Evolutionary conservation across 2,329 filamentous ascomycete genomes (phyloP).

Genomic region (Alternaria novae-zelandiae): DNA sequence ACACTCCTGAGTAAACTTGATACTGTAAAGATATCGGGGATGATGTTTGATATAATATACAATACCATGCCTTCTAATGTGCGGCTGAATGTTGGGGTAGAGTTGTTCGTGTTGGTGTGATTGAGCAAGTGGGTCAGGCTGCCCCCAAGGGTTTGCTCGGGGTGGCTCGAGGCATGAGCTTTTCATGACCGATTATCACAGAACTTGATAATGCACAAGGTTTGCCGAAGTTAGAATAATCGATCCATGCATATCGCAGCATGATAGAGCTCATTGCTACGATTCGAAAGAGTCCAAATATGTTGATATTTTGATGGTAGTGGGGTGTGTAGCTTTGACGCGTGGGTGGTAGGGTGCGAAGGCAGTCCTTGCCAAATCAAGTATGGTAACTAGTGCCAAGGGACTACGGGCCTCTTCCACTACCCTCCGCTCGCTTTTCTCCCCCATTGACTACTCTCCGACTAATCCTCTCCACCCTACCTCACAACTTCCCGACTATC

Average conservation of each 20-base stretch:
- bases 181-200: constrained; percentile 17
- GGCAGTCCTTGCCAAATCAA: constrained; percentile 32
- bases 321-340: constrained; percentile 34
- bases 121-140: constrained; percentile 42
- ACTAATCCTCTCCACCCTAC: constrained; percentile 39
- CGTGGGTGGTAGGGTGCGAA: constrained; percentile 37
- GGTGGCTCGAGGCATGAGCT: constrained; percentile 36
- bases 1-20: constrained; percentile 12
- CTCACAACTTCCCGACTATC: constrained; percentile 37
- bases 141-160: constrained; percentile 33
- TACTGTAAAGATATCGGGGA: constrained; percentile 8
- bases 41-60: neutral
- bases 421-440: constrained; percentile 35
- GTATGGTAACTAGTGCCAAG: constrained; percentile 29
- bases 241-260: constrained; percentile 15
- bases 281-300: constrained; percentile 73
- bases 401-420: constrained; percentile 32
- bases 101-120: constrained; percentile 13
- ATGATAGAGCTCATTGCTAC: constrained; percentile 32
- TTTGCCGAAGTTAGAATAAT: constrained; percentile 6
- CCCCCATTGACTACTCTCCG: constrained; percentile 45
- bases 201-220: constrained; percentile 13
- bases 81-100: constrained; percentile 21
- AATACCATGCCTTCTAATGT: constrained; percentile 3
- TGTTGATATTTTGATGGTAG: constrained; percentile 51